A percentile compares a stretch with the other conserved stretches of the same genome.
Evolutionary conservation across 192 early-diverging fungal species (phyloP).

Genomic region (Radiomyces spectabilis): DNA sequence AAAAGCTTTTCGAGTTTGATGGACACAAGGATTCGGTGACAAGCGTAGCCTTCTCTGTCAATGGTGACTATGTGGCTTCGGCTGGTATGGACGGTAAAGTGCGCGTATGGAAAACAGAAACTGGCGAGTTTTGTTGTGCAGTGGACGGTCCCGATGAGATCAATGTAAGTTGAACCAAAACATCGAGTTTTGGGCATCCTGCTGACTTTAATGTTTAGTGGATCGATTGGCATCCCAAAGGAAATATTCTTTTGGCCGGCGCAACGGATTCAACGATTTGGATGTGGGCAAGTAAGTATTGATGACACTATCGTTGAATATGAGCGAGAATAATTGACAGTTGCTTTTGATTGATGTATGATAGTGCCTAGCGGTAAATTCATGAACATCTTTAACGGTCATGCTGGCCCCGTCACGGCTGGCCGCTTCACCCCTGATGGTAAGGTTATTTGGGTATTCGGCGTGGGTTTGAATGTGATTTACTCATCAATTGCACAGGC

Average conservation of each 20-base stretch:
- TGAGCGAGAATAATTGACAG: too few species aligned
- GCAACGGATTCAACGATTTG: slow-evolving; percentile 83
- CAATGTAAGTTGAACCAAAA: slow-evolving; percentile 48
- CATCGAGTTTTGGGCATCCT: not conserved
- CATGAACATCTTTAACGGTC: slow-evolving; percentile 94
- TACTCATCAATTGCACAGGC: not conserved
- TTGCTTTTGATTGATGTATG: not conserved
- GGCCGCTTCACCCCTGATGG: slow-evolving; percentile 91
- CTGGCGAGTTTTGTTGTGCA: slow-evolving; percentile 49
- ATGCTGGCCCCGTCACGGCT: slow-evolving; percentile 74
- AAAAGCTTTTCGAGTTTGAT: slow-evolving; percentile 59
- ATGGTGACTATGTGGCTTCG: slow-evolving; percentile 79
- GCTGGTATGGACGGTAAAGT: slow-evolving; percentile 97
- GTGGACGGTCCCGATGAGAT: slow-evolving; percentile 91
- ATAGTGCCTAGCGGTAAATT: slow-evolving; percentile 73
- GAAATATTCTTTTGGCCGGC: slow-evolving; percentile 85
- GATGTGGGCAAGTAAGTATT: slow-evolving; percentile 79
- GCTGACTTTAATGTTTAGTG: slow-evolving; percentile 45
- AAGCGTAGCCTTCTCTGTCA: slow-evolving; percentile 70
- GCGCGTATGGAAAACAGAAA: slow-evolving; percentile 58
- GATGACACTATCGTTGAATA: too few species aligned
- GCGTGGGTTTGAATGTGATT: not conserved
- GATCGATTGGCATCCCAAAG: slow-evolving; percentile 94
- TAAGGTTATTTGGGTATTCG: not conserved
- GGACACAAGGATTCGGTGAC: slow-evolving; percentile 87